Conservation (phyloP, 176 grass and related monocot genomes). For the Lolium perenne region DNA sequence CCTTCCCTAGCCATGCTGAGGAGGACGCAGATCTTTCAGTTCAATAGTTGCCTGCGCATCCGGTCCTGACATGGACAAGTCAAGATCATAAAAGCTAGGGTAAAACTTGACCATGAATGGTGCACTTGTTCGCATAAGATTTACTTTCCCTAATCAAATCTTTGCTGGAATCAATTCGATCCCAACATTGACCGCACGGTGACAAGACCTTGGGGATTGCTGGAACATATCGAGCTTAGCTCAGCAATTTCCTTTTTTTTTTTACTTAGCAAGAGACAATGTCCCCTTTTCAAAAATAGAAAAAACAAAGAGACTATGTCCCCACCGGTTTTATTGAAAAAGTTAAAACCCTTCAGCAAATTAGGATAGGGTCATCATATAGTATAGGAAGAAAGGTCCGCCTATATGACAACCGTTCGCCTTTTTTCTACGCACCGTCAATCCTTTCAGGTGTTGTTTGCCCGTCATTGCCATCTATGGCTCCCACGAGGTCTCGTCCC, state of each 20-base stretch:
- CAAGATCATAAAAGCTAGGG: background rate
- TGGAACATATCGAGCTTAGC: background rate
- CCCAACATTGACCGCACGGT: conserved; percentile 34
- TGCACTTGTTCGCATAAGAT: conserved; percentile 15
- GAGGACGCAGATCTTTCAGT: conserved; percentile 18
- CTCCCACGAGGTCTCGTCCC: no score
- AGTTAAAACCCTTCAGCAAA: no score
- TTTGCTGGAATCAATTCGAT: conserved; percentile 50
- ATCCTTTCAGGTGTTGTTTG: no score
- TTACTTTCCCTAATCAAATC: conserved; percentile 37
- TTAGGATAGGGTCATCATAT: no score
- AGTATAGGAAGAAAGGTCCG: no score
- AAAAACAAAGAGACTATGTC: no score
- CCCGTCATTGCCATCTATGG: no score
- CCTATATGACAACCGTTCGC: no score
- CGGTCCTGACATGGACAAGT: conserved; percentile 35
- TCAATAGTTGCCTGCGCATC: conserved; percentile 38
- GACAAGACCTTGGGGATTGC: background rate
- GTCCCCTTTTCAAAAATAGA: no score
- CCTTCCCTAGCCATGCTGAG: conserved; percentile 13
- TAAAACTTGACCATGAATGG: conserved; percentile 39
- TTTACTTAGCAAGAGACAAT: no score
- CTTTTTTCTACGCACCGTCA: no score
- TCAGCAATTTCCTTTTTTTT: conserved; percentile 1
- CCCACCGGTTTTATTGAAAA: no score